Base-by-base conservation (phyloP, 2,329 filamentous ascomycete species). In the Fonsecaea monophora region DNA sequence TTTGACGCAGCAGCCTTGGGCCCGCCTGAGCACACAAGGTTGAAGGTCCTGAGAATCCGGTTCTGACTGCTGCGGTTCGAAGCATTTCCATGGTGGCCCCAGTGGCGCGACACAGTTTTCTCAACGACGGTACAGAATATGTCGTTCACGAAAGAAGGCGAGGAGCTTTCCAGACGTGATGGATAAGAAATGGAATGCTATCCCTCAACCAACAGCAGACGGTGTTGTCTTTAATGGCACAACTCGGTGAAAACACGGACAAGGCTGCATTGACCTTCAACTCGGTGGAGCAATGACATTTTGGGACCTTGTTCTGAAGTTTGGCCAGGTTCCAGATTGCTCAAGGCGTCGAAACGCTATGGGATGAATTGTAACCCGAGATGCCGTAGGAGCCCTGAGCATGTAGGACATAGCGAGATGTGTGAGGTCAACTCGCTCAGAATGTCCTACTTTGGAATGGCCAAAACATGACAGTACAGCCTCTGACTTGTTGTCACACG, bases 31-130 rank as follows among this genome's bases (percentile, higher is more conserved):
- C 45, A 21, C 45, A 50, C 45, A 50, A 50, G 18, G 45, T n/a
- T 50, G n/a, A 25, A 50, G 45, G 25, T 3, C 45, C 45, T 21
- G 45, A 50, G 18, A 50, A 21, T 50, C 45, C 21, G 9, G 45
- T 25, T 50, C 45, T 50, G 18, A 50, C 45, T 25, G 45, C 45
- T 12, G 45, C 45, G 25, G 45, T 50, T 25, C 45, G 45, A 50
- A 50, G 45, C 45, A 50, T 50, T 50, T 50, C 45, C 15, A 25
- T 50, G 45, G 21, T 10, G 12, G 45, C 21, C 45, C 9, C 18
- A 25, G 18, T 25, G 18, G 45, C 18, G 18, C 8, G 25, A 12
- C 15, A 50, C 25, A 25, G 25, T 25, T 21, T 21, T 21, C 21
- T 21, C 21, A 21, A 21, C 21, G 21, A 21, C 21, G 1, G 21